Evolutionary conservation across 164 flowering plant genomes (phyloP), one percentile per base, ranked within the genome.

Genomic region (Protea cynaroides): DNA sequence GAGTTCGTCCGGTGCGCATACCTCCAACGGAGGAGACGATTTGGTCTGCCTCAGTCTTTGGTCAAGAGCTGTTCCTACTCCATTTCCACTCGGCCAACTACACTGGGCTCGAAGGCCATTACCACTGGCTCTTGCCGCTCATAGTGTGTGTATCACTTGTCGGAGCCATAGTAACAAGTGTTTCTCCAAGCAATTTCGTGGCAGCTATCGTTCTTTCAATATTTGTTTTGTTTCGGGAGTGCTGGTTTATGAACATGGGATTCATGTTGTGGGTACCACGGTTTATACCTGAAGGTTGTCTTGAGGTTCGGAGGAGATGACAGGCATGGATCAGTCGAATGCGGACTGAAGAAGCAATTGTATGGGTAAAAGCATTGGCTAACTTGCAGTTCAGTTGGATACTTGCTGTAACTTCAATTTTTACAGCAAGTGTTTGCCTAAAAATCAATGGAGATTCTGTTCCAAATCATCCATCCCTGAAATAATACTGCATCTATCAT

Each of bases 331-430:
- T 85, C 86, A 6, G 80, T 89, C 36, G 59, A 62, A 1, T 87
- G 94, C 69, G 71, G 14, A 18, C n/a, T n/a, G 76, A 81, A 0
- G 87, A 82, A 25, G 85, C 94, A 7, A 83, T 64, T 63, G 14
- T 58, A 10, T 75, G 87, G 72, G 96, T 94, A 6, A 72, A 70
- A 65, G 85, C 85, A 19, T 59, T 84, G 60, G 90, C 92, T 13
- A 87, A 87, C 69, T 53, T 90, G 80, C 94, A 90, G 53, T 84
- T 90, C 72, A 87, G 96, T 76, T 90, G 93, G 94, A 80, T 83
- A 59, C 75, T 90, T n/a, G 73, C 83, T n/a, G 83, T 76, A 38
- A 80, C 86, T 29, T 60, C 82, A 81, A 67, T 79, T 0, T 59
- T 82, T 29, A 67, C 80, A 1, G 80, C 82, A 18, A 57, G 62